Conservation (phyloP, 768 basidiomycete species). For the Collybiopsis confluens region DNA sequence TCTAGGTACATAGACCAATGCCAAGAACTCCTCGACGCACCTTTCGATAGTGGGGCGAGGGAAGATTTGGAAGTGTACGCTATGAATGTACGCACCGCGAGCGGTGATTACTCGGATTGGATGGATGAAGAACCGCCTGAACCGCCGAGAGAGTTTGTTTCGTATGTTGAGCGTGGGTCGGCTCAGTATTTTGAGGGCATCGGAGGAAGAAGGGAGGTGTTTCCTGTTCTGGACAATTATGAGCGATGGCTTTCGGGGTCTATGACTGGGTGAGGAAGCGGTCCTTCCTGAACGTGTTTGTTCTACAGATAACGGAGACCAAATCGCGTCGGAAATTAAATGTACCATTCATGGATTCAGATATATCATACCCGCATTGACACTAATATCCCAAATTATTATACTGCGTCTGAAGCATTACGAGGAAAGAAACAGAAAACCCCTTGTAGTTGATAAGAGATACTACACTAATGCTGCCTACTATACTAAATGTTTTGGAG, state of each 20-base stretch:
- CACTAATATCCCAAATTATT: no score
- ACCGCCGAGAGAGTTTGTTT: constrained; percentile 39
- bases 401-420: no score
- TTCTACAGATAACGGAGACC: no score
- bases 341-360: no score
- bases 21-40: constrained; percentile 55
- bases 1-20: constrained; percentile 72
- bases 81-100: constrained; percentile 45
- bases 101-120: constrained; percentile 34
- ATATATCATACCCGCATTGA: no score
- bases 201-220: constrained; percentile 24
- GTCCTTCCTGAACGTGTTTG: no score
- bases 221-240: constrained; percentile 39
- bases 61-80: constrained; percentile 57
- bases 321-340: no score
- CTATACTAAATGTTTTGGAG: no score
- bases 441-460: no score
- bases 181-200: constrained; percentile 30
- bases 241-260: constrained; percentile 33
- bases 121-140: constrained; percentile 34
- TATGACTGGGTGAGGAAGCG: not conserved
- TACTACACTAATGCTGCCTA: no score
- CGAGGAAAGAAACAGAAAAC: no score
- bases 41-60: constrained; percentile 39
- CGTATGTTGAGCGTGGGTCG: constrained; percentile 40